These are phyloP conservation scores for Miscanthus lutarioriparius DNA, from an alignment of 176 grass and related monocot genomes.

Conservation along the genomic window DNA sequence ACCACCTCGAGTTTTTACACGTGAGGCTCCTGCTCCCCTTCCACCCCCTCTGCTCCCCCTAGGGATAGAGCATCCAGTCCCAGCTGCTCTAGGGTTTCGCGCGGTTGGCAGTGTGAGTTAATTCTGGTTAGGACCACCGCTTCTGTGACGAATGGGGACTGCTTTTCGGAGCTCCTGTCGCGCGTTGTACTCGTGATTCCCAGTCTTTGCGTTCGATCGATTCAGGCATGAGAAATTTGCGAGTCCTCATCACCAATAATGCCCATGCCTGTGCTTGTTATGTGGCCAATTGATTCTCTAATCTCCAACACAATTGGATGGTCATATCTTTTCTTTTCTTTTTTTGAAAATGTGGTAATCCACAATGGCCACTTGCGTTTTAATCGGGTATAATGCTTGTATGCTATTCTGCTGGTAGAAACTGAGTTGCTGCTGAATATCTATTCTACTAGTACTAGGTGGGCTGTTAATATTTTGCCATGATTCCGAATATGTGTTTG, in stretches of 20 bases:
- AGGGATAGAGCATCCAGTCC: not conserved
- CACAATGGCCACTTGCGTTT: not conserved
- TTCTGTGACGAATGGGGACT: not conserved
- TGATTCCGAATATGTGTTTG: not conserved
- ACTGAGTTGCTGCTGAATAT: not conserved
- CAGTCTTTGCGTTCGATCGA: not conserved
- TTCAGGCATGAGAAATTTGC: not conserved
- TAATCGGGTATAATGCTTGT: not conserved
- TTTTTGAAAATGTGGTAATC: too few species aligned
- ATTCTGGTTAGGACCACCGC: not conserved
- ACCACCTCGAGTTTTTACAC: constrained; percentile 86
- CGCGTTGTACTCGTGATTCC: constrained; percentile 30
- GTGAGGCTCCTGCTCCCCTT: constrained; percentile 34
- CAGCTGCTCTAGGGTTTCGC: constrained; percentile 26
- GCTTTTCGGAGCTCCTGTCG: not conserved
- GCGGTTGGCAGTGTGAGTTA: not conserved
- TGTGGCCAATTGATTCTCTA: not conserved
- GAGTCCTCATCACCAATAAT: not conserved
- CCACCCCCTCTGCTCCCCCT: not conserved
- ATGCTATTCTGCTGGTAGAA: not conserved
- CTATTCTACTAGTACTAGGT: not conserved
- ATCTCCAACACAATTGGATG: not conserved
- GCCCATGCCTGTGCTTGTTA: not conserved
- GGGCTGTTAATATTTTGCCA: not conserved
- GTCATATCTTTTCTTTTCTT: too few species aligned